phyloP scores from a whole-genome alignment of 768 basidiomycete genomes.

The Collybia sordida region DNA sequence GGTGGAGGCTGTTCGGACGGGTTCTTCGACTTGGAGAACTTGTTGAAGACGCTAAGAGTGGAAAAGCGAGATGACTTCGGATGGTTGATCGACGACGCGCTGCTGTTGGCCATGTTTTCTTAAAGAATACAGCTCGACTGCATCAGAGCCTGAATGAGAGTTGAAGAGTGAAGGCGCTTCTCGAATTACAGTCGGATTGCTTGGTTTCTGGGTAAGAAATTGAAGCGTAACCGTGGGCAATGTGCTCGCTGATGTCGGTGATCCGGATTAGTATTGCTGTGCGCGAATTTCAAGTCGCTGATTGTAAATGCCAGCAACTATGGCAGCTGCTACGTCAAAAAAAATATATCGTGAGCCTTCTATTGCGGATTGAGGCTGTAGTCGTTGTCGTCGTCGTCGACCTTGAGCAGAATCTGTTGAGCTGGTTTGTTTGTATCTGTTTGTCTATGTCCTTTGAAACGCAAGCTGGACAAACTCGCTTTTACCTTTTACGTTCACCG shows the following conservation, averaged over 20 bases:
- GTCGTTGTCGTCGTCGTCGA: constrained; percentile 5
- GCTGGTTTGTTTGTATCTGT: constrained; percentile 2
- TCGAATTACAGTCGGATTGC: too few species aligned
- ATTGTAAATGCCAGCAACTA: neutral
- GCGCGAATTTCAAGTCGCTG: neutral
- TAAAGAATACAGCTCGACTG: neutral
- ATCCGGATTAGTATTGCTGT: neutral
- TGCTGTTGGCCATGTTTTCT: constrained; percentile 25
- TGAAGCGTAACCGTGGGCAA: neutral
- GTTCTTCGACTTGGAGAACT: constrained; percentile 13
- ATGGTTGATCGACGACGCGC: constrained; percentile 18
- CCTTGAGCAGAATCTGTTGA: neutral
- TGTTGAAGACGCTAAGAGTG: constrained; percentile 32
- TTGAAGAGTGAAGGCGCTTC: neutral
- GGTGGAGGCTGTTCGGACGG: constrained; percentile 40
- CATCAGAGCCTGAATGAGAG: neutral
- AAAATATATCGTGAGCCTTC: neutral
- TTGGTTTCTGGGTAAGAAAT: too few species aligned
- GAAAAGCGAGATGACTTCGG: constrained; percentile 28
- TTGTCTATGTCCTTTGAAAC: constrained; percentile 1
- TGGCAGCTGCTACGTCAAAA: too few species aligned
- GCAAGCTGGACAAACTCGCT: neutral
- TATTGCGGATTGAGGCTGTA: neutral
- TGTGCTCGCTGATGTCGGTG: constrained; percentile 1
- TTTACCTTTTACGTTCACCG: too few species aligned